A percentile compares a stretch with the other conserved stretches of the same genome.
Evolutionary conservation across 805 yeast species (phyloP).

Genomic region (Huiozyma naganishii): DNA sequence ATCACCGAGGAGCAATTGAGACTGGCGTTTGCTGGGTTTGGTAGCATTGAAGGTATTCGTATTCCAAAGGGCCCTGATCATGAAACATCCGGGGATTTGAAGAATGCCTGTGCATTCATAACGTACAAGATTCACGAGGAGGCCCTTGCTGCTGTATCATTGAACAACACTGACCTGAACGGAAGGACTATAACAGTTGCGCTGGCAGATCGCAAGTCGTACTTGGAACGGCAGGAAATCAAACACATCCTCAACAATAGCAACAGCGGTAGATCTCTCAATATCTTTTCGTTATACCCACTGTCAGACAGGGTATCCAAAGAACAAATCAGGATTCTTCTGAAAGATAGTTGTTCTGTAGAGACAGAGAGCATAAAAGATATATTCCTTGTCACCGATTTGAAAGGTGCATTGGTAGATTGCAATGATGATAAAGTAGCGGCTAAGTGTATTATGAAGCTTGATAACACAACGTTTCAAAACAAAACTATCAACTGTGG

Average conservation of each 20-base stretch:
- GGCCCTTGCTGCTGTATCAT: constrained; percentile 37
- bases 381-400: constrained; percentile 37
- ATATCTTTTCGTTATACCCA: constrained; percentile 20
- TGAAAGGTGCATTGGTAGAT: constrained; percentile 40
- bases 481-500: constrained; percentile 28
- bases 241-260: constrained; percentile 21
- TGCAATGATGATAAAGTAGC: constrained; percentile 34
- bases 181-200: constrained; percentile 41
- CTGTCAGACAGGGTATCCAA: constrained; percentile 19
- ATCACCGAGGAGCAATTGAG: constrained; percentile 32
- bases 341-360: constrained; percentile 7
- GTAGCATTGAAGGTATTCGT: constrained; percentile 40
- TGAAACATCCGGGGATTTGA: constrained; percentile 8
- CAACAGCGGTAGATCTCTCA: constrained; percentile 5
- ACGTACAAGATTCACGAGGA: constrained; percentile 34
- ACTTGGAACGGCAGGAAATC: constrained; percentile 24
- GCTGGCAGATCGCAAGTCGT: constrained; percentile 34
- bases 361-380: constrained; percentile 23
- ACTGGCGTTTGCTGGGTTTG: constrained; percentile 37
- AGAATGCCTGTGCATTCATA: constrained; percentile 62
- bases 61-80: constrained; percentile 18
- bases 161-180: constrained; percentile 33
- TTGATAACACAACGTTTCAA: constrained; percentile 33
- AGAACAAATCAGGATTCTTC: constrained; percentile 10
- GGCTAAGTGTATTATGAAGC: constrained; percentile 39